Base-by-base conservation (phyloP, 129 eudicot genomes). In the Pulicaria dysenterica region DNA sequence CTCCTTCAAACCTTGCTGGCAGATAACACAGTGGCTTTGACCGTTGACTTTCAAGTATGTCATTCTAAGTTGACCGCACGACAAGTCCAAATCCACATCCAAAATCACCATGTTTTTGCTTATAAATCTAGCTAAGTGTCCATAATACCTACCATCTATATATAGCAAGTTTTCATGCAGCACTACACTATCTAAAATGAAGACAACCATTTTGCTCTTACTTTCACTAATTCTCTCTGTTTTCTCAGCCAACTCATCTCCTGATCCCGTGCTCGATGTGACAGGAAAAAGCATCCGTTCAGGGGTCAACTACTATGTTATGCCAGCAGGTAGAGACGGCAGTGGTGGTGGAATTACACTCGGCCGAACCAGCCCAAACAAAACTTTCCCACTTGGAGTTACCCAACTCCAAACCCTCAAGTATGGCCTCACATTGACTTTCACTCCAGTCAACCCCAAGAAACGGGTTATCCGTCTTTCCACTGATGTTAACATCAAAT, bases 401-500 rank as follows among this genome's bases (percentile, higher is more conserved):
- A 73, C 62, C 14, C 85, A 82, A 53, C 76, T 51, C 51, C 67
- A 10, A 58, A 50, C 67, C 42, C 64, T 48, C 48, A 50, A 67
- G 2, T n/a, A 57, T 0, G 76, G 81, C 40, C 74, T 70, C 11
- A 81, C 76, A 4, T 40, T 79, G 57, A 75, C 69, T 58, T 79
- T 83, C 76, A 42, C 47, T 15, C 79, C 82, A 2, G 84, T 67
- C 49, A 71, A 75, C 59, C 59, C 72, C 43, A 66, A 75, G 62
- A 69, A 79, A 24, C 70, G 65, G 11, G 55, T 83, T 8, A 61
- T 79, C 46, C 84, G 65, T 3, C 73, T 70, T 16, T 79, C 87
- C 58, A 79, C 84, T 0, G 87, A 83, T 24, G 55, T 65, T 39
- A 79, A 75, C 66, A 60, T 83, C 47, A 71, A 75, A 64, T 83